phyloP scores from a whole-genome alignment of 2,329 filamentous ascomycete species.

The Chaetomium strumarium region DNA sequence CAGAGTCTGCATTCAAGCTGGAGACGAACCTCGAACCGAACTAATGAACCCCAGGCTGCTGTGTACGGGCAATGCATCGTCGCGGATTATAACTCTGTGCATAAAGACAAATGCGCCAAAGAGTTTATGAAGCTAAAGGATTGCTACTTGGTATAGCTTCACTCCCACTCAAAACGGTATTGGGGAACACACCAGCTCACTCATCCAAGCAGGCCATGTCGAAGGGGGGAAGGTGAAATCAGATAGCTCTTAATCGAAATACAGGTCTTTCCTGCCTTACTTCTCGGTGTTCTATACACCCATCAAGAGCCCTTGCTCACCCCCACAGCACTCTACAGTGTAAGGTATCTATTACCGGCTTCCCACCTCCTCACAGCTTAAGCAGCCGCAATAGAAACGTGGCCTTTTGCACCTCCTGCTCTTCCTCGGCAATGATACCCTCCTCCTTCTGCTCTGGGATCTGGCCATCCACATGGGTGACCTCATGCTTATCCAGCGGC shows the following conservation, averaged over 20 bases:
- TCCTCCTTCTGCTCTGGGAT: slow-evolving; percentile 45
- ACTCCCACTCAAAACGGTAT: background rate
- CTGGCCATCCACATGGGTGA: slow-evolving; percentile 54
- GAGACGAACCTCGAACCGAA: background rate
- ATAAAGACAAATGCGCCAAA: slow-evolving; percentile 82
- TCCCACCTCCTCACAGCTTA: slow-evolving; percentile 50
- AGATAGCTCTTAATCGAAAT: background rate
- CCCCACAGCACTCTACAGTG: background rate
- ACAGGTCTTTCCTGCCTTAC: slow-evolving; percentile 3
- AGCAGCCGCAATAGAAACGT: slow-evolving; percentile 61
- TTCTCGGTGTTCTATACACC: slow-evolving; percentile 1
- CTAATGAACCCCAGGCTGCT: slow-evolving; percentile 54
- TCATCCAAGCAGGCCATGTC: slow-evolving; percentile 18
- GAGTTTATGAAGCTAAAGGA: slow-evolving; percentile 84
- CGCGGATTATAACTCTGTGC: slow-evolving; percentile 80
- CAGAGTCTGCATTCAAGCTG: background rate
- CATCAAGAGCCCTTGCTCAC: background rate
- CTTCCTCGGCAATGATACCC: slow-evolving; percentile 69
- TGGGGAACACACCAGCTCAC: background rate
- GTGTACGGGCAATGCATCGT: slow-evolving; percentile 89
- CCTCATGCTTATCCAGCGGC: slow-evolving; percentile 64
- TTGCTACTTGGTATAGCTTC: slow-evolving; percentile 81
- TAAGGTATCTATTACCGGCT: background rate
- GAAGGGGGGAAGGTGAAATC: slow-evolving; percentile 20
- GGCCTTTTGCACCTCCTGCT: slow-evolving; percentile 79